Conservation (phyloP, 1,284 basidiomycete genomes). For the Leccinum fallax region DNA sequence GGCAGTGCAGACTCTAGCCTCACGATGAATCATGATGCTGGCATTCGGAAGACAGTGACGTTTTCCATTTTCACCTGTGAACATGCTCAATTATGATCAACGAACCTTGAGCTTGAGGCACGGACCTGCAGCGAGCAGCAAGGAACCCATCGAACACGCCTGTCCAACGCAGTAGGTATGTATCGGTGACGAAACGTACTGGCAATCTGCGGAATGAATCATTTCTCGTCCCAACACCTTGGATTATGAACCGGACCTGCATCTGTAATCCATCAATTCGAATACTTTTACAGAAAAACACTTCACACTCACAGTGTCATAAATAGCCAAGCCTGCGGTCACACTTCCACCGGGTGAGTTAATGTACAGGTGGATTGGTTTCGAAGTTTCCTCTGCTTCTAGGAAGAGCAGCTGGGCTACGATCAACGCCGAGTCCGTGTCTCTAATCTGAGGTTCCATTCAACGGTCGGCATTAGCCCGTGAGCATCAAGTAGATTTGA, state of each 20-base stretch:
- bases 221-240: conserved; percentile 7
- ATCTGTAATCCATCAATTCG: conserved; percentile 51
- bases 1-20: conserved; percentile 37
- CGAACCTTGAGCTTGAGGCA: conserved; percentile 14
- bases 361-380: conserved; percentile 92
- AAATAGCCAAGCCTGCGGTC: conserved; percentile 91
- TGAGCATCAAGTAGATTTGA: conserved; percentile 13
- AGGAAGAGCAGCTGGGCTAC: conserved; percentile 92
- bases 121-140: conserved; percentile 80
- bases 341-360: conserved; percentile 95
- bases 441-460: conserved; percentile 65
- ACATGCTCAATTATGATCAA: conserved; percentile 14
- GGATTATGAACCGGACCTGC: conserved; percentile 54
- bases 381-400: conserved; percentile 89
- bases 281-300: conserved; percentile 9
- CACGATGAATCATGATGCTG: conserved; percentile 96
- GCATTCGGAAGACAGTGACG: conserved; percentile 88
- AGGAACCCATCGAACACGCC: conserved; percentile 92
- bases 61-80: conserved; percentile 75
- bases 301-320: conserved; percentile 75
- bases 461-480: conserved; percentile 14
- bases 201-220: conserved; percentile 26
- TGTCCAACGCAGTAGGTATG: conserved; percentile 94
- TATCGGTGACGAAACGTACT: conserved; percentile 92
- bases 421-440: conserved; percentile 79